A percentile compares a stretch with the other conserved stretches of the same genome.
phyloP scores from a whole-genome alignment of 495 filamentous ascomycete genomes.

The Lasiosphaeria hispida region DNA sequence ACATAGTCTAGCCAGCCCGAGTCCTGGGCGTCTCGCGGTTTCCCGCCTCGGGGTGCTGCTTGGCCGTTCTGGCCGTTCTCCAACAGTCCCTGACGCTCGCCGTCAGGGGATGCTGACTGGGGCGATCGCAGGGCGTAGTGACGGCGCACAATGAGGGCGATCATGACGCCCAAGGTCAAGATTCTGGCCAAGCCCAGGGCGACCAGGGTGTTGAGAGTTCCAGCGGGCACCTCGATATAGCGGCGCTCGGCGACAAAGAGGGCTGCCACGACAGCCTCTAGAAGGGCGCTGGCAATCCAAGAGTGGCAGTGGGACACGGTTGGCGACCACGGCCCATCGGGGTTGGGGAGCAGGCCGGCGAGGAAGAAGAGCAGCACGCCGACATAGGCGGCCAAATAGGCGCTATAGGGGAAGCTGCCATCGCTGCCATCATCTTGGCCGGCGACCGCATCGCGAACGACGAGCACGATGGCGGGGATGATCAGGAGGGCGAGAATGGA shows the following conservation, averaged over 20 bases:
- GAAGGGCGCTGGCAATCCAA: constrained; percentile 25
- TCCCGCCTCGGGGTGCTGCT: not conserved
- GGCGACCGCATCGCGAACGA: constrained; percentile 23
- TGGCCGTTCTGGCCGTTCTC: constrained; percentile 23
- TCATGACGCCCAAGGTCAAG: constrained; percentile 28
- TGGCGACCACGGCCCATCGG: constrained; percentile 35
- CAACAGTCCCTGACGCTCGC: constrained; percentile 29
- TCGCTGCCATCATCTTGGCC: constrained; percentile 12
- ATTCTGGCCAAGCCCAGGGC: constrained; percentile 28
- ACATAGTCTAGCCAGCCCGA: constrained; percentile 63
- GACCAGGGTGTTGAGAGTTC: constrained; percentile 22
- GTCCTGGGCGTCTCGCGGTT: constrained; percentile 28
- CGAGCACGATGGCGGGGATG: constrained; percentile 26
- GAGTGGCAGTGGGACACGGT: constrained; percentile 26
- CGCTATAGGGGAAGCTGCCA: constrained; percentile 32
- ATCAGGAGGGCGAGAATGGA: constrained; percentile 23
- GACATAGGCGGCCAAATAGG: constrained; percentile 29
- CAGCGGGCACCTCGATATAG: constrained; percentile 22
- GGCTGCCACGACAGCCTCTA: constrained; percentile 30
- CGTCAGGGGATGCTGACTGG: constrained; percentile 11
- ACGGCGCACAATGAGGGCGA: constrained; percentile 23
- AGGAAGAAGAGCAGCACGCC: constrained; percentile 32
- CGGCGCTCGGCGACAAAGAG: constrained; percentile 22
- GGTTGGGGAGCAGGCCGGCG: constrained; percentile 33
- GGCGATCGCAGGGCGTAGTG: constrained; percentile 24